Conservation (phyloP, 257 asterid genomes). For the Osmanthus fragrans region DNA sequence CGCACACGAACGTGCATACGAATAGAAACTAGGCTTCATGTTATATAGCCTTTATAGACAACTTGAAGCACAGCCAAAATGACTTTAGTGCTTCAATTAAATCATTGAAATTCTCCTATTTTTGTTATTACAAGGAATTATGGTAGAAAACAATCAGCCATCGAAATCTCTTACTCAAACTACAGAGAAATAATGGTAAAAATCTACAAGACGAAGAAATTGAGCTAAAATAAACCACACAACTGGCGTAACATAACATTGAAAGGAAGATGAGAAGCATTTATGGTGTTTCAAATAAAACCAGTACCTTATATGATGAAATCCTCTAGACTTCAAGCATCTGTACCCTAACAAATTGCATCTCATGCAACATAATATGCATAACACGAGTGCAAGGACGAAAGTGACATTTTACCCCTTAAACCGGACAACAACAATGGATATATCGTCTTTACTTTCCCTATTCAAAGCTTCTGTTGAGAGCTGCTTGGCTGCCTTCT, state of each 20-base stretch:
- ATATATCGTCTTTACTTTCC: constrained; percentile 90
- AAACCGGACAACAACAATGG: constrained; percentile 83
- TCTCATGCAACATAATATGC: constrained; percentile 32
- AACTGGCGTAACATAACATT: constrained; percentile 25
- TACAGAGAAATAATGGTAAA: constrained; percentile 39
- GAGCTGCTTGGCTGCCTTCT: constrained; percentile 83
- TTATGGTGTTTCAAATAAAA: constrained; percentile 9
- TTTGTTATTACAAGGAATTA: constrained; percentile 30
- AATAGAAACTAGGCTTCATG: background rate
- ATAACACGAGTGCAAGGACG: constrained; percentile 26
- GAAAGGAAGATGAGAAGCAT: constrained; percentile 22
- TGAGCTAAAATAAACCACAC: constrained; percentile 45
- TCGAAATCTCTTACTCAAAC: constrained; percentile 14
- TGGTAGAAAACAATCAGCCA: constrained; percentile 26
- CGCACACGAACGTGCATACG: background rate
- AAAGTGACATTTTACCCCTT: constrained; percentile 28
- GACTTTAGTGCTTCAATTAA: constrained; percentile 2
- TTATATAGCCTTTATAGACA: background rate
- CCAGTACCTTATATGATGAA: constrained; percentile 14
- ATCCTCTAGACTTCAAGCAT: constrained; percentile 25
- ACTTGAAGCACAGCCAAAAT: constrained; percentile 17
- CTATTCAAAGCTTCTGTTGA: constrained; percentile 67
- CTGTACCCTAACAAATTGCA: constrained; percentile 22
- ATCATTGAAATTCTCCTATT: constrained; percentile 20
- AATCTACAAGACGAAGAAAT: constrained; percentile 48